These are phyloP conservation scores for Xylariaceae sp. DNA, from an alignment of 2,329 filamentous ascomycete genomes.

Conservation along the genomic window DNA sequence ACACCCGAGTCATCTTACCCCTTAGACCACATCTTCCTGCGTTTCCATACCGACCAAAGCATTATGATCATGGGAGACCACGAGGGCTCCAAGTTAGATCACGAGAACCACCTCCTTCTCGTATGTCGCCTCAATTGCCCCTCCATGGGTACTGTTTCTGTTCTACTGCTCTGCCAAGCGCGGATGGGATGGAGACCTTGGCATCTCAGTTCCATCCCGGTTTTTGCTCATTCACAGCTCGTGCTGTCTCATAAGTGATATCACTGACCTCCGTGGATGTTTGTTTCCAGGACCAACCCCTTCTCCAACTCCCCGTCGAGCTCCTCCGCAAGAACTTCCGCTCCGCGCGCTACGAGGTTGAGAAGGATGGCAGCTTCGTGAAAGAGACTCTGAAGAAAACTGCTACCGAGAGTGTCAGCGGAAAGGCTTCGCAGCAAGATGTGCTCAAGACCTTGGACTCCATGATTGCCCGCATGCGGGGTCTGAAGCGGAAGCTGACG, in stretches of 20 bases:
- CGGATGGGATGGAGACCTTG: no score
- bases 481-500: slow-evolving; percentile 81
- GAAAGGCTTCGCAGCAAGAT: slow-evolving; percentile 58
- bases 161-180: no score
- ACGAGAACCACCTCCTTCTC: slow-evolving; percentile 69
- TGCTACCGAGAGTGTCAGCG: slow-evolving; percentile 61
- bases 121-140: slow-evolving; percentile 39
- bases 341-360: slow-evolving; percentile 69
- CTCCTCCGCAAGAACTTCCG: slow-evolving; percentile 94
- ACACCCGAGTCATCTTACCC: not conserved
- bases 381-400: slow-evolving; percentile 57
- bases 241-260: not conserved
- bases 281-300: slow-evolving; percentile 71
- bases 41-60: not conserved
- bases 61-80: slow-evolving; percentile 51
- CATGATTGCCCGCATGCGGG: slow-evolving; percentile 80
- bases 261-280: slow-evolving; percentile 5
- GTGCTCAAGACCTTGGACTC: slow-evolving; percentile 76
- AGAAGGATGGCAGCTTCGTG: slow-evolving; percentile 62
- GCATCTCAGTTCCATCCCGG: no score
- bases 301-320: slow-evolving; percentile 88
- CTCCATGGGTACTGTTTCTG: not conserved
- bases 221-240: not conserved
- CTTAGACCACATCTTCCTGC: not conserved
- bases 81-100: slow-evolving; percentile 63